A percentile compares a stretch with the other conserved stretches of the same genome.
These are phyloP conservation scores for Isabelozyma gotoi DNA, from an alignment of 805 yeast species.

Conservation along the genomic window DNA sequence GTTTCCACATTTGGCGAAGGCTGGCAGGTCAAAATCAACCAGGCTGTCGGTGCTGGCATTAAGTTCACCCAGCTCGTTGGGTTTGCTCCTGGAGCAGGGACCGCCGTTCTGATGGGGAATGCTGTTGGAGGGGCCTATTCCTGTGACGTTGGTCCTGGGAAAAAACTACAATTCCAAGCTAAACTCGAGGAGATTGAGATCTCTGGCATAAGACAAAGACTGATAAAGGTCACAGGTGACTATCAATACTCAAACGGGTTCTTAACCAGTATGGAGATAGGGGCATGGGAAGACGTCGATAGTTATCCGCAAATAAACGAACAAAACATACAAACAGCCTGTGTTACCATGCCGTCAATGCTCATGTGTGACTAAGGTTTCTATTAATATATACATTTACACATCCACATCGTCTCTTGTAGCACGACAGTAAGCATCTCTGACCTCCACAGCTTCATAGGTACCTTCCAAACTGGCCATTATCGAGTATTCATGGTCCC, in stretches of 20 bases:
- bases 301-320: conserved; percentile 3
- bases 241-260: conserved; percentile 1
- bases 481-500: conserved; percentile 66
- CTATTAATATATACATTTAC: background rate
- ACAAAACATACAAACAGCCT: conserved; percentile 10
- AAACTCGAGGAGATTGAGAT: conserved; percentile 4
- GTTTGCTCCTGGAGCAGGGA: conserved; percentile 5
- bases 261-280: conserved; percentile 4
- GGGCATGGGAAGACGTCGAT: conserved; percentile 12
- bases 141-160: conserved; percentile 10
- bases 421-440: conserved; percentile 72
- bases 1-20: conserved; percentile 9
- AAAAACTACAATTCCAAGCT: conserved; percentile 10
- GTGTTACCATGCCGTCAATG: conserved; percentile 11
- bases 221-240: conserved; percentile 4
- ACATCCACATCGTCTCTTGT: conserved; percentile 8
- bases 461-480: conserved; percentile 86
- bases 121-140: conserved; percentile 8
- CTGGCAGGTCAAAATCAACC: conserved; percentile 3
- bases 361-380: background rate
- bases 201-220: conserved; percentile 8
- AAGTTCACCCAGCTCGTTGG: conserved; percentile 8
- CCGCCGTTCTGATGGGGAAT: conserved; percentile 3
- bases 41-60: conserved; percentile 6
- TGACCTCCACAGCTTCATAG: conserved; percentile 88